Conservation (phyloP, 139 green algal genomes). For the Eudorina sp. region DNA sequence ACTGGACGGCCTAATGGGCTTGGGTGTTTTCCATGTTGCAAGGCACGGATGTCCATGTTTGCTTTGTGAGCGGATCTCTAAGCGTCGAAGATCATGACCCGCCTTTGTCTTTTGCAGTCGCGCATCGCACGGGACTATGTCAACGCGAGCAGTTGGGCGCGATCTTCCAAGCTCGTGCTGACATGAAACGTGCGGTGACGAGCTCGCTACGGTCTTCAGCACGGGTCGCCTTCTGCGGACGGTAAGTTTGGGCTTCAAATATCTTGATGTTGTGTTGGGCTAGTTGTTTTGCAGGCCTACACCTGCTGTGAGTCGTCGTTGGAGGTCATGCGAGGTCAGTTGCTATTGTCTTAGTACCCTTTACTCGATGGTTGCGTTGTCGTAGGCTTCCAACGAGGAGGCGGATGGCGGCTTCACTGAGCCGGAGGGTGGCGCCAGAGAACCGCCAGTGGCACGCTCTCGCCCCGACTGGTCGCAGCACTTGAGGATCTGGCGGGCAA, state of each 20-base stretch:
- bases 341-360: too few species aligned
- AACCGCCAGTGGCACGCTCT: not conserved
- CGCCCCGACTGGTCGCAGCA: constrained; percentile 3
- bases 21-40: not conserved
- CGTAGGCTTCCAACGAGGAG: too few species aligned
- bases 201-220: constrained; percentile 45
- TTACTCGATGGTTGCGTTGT: too few species aligned
- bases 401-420: not conserved
- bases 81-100: not conserved
- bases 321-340: too few species aligned
- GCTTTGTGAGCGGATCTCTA: not conserved
- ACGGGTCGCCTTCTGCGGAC: constrained; percentile 19
- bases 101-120: not conserved
- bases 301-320: too few species aligned
- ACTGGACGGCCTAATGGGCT: not conserved
- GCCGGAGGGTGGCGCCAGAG: not conserved
- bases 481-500: constrained; percentile 40
- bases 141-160: constrained; percentile 44
- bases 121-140: constrained; percentile 38
- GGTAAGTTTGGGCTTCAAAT: too few species aligned
- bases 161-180: constrained; percentile 52
- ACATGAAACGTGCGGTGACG: constrained; percentile 51
- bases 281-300: too few species aligned
- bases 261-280: too few species aligned
- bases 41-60: too few species aligned